phyloP scores from a whole-genome alignment of 2,329 filamentous ascomycete species.

The Myriosclerotinia curreyana region DNA sequence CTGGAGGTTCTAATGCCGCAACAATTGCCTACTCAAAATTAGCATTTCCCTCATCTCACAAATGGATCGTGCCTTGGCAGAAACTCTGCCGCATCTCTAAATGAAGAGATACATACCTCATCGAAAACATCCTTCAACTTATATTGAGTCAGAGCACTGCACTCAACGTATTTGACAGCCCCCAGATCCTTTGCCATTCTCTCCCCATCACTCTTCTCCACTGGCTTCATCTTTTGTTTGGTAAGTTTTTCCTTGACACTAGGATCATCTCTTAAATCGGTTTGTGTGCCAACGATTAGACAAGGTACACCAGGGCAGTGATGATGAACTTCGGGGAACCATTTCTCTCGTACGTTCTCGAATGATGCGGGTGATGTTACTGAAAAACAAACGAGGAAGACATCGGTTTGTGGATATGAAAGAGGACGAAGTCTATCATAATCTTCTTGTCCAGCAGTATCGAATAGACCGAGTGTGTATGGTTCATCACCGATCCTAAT shows the following conservation, averaged over 20 bases:
- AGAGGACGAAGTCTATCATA: constrained; percentile 95
- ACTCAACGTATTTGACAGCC: constrained; percentile 98
- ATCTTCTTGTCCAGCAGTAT: constrained; percentile 99
- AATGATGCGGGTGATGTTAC: constrained; percentile 97
- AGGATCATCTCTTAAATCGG: constrained; percentile 87
- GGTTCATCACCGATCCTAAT: constrained; percentile 96
- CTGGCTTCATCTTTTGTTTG: constrained; percentile 94
- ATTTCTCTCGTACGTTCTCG: constrained; percentile 98
- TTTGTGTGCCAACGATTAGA: constrained; percentile 96
- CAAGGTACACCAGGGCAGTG: constrained; percentile 97
- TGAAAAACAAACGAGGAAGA: constrained; percentile 98
- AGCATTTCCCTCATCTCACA: constrained; percentile 70
- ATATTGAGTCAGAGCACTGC: constrained; percentile 95
- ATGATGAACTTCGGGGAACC: constrained; percentile 98
- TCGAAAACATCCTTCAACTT: constrained; percentile 99
- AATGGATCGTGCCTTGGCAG: background rate
- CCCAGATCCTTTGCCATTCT: constrained; percentile 96
- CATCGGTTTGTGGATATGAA: constrained; percentile 97
- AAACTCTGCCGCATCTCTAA: background rate
- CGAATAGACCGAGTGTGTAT: constrained; percentile 94
- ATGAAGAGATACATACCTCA: constrained; percentile 61
- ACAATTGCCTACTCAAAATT: constrained; percentile 72
- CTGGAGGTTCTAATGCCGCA: constrained; percentile 84
- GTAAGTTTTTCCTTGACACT: constrained; percentile 85
- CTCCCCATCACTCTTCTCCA: constrained; percentile 89